These are phyloP conservation scores for Podaxis mareebaensis DNA, from an alignment of 768 basidiomycete genomes.

Conservation along the genomic window DNA sequence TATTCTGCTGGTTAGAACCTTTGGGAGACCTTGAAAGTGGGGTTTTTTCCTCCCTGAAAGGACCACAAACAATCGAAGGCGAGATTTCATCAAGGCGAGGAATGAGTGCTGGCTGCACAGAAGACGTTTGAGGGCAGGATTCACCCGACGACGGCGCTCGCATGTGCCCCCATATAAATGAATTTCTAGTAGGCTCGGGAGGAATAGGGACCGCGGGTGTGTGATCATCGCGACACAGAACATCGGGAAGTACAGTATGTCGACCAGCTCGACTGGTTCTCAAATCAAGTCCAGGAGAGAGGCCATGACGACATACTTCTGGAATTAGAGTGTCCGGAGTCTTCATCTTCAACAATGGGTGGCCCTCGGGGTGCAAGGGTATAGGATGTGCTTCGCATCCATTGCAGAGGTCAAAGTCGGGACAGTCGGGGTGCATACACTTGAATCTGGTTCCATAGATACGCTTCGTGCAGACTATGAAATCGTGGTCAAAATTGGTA, in stretches of 20 bases:
- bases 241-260: not conserved
- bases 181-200: not conserved
- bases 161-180: slow-evolving; percentile 15
- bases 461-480: slow-evolving; percentile 12
- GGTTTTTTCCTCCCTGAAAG: not conserved
- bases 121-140: slow-evolving; percentile 1
- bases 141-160: slow-evolving; percentile 4
- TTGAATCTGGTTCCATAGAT: slow-evolving; percentile 26
- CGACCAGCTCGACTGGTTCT: not conserved
- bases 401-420: slow-evolving; percentile 80
- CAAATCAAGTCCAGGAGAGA: not conserved
- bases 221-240: not conserved
- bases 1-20: not conserved
- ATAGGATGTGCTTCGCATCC: slow-evolving; percentile 82
- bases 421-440: slow-evolving; percentile 81
- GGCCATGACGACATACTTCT: slow-evolving; percentile 24
- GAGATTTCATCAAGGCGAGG: slow-evolving; percentile 18
- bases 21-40: not conserved
- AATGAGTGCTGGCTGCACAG: not conserved
- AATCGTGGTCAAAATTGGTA: slow-evolving; percentile 1
- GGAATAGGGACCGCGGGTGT: not conserved
- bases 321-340: slow-evolving; percentile 44
- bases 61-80: slow-evolving; percentile 13
- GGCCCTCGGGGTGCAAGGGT: slow-evolving; percentile 66
- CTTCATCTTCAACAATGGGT: slow-evolving; percentile 77